Evolutionary conservation across 23 red algal genomes (phyloP), one percentile per base, ranked within the genome.

Genomic region (Gracilaria vermiculophylla): DNA sequence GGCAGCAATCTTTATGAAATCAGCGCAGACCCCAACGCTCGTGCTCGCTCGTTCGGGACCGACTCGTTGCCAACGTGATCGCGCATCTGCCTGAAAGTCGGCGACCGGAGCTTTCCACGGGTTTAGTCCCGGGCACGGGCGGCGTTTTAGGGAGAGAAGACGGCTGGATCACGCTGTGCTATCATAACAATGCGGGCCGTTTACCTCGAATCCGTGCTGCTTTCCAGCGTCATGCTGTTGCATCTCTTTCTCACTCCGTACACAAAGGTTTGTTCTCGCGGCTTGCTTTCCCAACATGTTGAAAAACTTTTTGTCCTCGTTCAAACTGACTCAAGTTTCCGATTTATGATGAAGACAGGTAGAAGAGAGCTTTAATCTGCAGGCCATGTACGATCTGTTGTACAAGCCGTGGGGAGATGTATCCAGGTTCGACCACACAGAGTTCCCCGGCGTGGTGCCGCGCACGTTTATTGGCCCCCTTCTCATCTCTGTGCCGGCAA

Each of bases 361-460:
- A 24, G 92, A 99, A 54, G 97, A 99, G 87, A 87, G 86, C 40
- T 94, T 95, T 50, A 94, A 95, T 45, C 37, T 95, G 21, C 97
- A 99, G 70, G 92, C 93, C 8, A 69, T 78, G 19, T 90, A 87
- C 76, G 97, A 99, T 36, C 39, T 95, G 24, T 60, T 95, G 32
- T 83, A 90, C 62, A 85, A 83, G 36, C 62, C 74, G 1, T 81
- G 66, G 76, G 27, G 24, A 0, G 28, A 76, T 23, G 47, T 94
- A 17, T 77, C 81, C 1, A 83, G 42, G 32, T 95, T 95, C 80
- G 92, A 98, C 77, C 96, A 98, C 78, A 49, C 81, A 56, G 35
- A 78, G 15, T 95, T 94, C 58, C 92, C 96, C 17, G 92, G 96
- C 25, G 88, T 93, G 0, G 94, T 93, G 44, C 94, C 88, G 23